phyloP scores from a whole-genome alignment of 495 filamentous ascomycete species.

The Sabuloglossum arenarium region DNA sequence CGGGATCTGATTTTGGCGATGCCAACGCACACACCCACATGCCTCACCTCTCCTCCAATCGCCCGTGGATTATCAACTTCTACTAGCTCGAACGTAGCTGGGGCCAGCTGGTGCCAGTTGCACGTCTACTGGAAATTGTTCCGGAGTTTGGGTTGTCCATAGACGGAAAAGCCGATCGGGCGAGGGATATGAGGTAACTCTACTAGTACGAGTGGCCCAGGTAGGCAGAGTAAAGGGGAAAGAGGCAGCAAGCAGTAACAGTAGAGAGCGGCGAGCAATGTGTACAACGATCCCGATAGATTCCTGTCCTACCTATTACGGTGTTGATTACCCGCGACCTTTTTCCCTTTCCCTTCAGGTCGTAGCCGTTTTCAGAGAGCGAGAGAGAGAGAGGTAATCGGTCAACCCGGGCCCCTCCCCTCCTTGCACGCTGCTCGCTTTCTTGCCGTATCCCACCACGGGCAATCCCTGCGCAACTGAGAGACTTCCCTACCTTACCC shows the following conservation, averaged over 20 bases:
- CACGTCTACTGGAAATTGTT: not conserved
- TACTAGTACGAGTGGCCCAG: too few relatives aligned
- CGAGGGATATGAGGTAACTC: too few relatives aligned
- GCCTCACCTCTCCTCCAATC: not conserved
- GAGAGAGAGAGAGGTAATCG: not conserved
- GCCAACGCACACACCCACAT: not conserved
- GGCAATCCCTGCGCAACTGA: not conserved
- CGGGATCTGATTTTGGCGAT: not conserved
- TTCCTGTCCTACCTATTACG: not conserved
- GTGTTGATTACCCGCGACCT: not conserved
- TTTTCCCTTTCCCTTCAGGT: not conserved
- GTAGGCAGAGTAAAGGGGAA: too few relatives aligned
- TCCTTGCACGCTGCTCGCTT: constrained; percentile 1
- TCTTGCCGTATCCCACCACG: not conserved
- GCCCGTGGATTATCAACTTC: not conserved
- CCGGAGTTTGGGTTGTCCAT: not conserved
- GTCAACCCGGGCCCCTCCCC: not conserved
- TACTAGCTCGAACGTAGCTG: not conserved
- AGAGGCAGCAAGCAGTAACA: too few relatives aligned
- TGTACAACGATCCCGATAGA: not conserved
- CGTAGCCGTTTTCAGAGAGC: constrained; percentile 1
- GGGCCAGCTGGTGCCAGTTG: not conserved
- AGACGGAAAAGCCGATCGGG: not conserved
- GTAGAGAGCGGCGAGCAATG: not conserved
- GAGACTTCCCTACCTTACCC: not conserved